A percentile compares a stretch with the other conserved stretches of the same genome.
Conservation (phyloP, 1,284 basidiomycete genomes). For the Puccinia polysora region DNA sequence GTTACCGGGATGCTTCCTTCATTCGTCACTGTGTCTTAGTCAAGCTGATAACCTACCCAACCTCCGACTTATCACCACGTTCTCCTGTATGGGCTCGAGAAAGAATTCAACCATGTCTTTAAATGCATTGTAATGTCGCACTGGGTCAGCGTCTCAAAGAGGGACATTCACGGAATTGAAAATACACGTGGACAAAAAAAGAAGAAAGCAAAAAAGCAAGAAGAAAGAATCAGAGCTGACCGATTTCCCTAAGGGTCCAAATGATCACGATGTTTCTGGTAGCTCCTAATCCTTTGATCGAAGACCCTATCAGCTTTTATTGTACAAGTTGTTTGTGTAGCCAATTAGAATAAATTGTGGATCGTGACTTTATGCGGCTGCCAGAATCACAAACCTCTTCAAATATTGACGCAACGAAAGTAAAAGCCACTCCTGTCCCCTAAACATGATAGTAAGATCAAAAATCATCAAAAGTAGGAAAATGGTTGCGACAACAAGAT, state of each 20-base stretch:
- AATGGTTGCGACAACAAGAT: neutral
- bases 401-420: slow-evolving; percentile 37
- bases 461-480: neutral
- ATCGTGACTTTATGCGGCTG: neutral
- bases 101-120: slow-evolving; percentile 36
- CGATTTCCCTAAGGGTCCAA: slow-evolving; percentile 40
- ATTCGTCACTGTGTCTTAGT: neutral
- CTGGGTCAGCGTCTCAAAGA: neutral
- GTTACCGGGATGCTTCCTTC: too few relatives aligned
- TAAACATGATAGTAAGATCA: neutral
- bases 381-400: slow-evolving; percentile 28
- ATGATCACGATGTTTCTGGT: slow-evolving; percentile 25
- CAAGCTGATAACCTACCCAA: slow-evolving; percentile 10
- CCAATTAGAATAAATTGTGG: neutral
- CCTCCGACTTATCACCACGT: slow-evolving; percentile 11
- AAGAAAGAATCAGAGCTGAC: neutral
- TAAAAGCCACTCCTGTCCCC: slow-evolving; percentile 28
- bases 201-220: neutral
- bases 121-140: neutral
- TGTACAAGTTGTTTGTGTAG: slow-evolving; percentile 5
- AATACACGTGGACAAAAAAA: too few relatives aligned
- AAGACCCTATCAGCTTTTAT: too few relatives aligned
- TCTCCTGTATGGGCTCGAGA: slow-evolving; percentile 29
- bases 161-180: neutral
- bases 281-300: slow-evolving; percentile 6